Percentiles rank a stretch among this genome's conserved stretches.
These are phyloP conservation scores for Fonsecaea pugnacius DNA, from an alignment of 2,329 filamentous ascomycete genomes.

Conservation along the genomic window DNA sequence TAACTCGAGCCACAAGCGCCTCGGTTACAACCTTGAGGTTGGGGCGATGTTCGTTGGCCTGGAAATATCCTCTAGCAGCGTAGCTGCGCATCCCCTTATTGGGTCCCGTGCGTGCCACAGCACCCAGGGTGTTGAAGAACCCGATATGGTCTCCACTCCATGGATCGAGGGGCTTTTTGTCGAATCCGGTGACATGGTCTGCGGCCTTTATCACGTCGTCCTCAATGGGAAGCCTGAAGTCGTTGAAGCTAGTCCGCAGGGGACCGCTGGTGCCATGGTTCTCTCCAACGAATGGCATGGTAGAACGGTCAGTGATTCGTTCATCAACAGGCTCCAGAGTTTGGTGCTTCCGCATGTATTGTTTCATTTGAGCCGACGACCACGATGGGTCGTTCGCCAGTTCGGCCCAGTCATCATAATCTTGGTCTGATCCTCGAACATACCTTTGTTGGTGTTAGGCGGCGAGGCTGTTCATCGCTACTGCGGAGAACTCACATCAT, in stretches of 20 bases:
- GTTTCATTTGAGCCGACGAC: constrained; percentile 39
- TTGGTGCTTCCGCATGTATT: constrained; percentile 41
- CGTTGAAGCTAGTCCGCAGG: constrained; percentile 41
- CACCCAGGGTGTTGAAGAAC: constrained; percentile 34
- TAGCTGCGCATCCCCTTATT: constrained; percentile 46
- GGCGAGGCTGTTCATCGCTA: neutral
- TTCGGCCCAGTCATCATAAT: constrained; percentile 43
- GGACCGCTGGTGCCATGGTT: constrained; percentile 43
- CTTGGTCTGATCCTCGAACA: constrained; percentile 38
- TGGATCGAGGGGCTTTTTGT: constrained; percentile 33
- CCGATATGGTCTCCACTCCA: constrained; percentile 37
- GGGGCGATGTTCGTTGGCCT: constrained; percentile 43
- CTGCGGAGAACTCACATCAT: constrained; percentile 34
- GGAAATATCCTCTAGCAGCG: constrained; percentile 49
- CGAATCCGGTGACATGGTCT: constrained; percentile 29
- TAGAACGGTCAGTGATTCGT: constrained; percentile 31
- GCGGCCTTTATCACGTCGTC: constrained; percentile 35
- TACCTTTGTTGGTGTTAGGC: constrained; percentile 23
- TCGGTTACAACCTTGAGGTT: constrained; percentile 57
- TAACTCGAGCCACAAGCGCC: constrained; percentile 53
- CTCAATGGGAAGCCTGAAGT: constrained; percentile 31
- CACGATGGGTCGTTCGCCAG: constrained; percentile 40
- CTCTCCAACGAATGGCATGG: constrained; percentile 32
- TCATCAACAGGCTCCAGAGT: constrained; percentile 40
- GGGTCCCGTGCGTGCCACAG: constrained; percentile 33